Evolutionary conservation across 345 rosid genomes (phyloP), one percentile per base, ranked within the genome.

Genomic region (Rhizophora apiculata): DNA sequence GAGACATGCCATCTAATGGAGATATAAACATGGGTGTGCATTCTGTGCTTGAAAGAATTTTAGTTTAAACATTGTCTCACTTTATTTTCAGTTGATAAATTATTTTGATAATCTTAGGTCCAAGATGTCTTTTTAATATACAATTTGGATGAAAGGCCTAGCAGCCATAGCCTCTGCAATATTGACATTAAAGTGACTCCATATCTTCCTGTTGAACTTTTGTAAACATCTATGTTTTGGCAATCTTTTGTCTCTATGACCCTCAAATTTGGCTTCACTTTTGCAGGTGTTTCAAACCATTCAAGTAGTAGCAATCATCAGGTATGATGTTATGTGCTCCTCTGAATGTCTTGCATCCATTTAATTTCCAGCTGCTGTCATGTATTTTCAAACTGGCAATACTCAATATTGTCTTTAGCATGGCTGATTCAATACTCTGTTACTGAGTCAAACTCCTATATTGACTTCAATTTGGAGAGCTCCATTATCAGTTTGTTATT

Each of bases 1-100:
- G 70, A 62, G 87, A 76, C 32, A 30, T 65, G 24, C 83, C 69
- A 52, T 46, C 65, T 37, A 74, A 66, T 71, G 83, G 58, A 72
- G 77, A 74, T 63, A 75, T 72, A 24, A 76, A 49, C 27, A 54
- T 59, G 30, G 77, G 58, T 48, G 72, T 69, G 67, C 79, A 74
- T 60, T 36, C 70, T 61, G 24, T 69, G 59, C 80, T 78, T 26
- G 89, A 39, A 88, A 78, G 89, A 88, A 78, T 67, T 88, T 85
- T 51, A 74, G 89, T 82, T 48, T 43, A 27, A 49, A 43, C 19
- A 29, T 24, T 34, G 37, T 34, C 1, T 9, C 10, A 20, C 3
- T 60, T 24, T 65, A 56, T 22, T 10, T 54, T 48, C 52, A 34
- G 59, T 58, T 72, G 20, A 6, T 62, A 27, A 9, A 31, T 46